Conservation (phyloP, 768 basidiomycete genomes). For the Hypsizygus marmoreus region DNA sequence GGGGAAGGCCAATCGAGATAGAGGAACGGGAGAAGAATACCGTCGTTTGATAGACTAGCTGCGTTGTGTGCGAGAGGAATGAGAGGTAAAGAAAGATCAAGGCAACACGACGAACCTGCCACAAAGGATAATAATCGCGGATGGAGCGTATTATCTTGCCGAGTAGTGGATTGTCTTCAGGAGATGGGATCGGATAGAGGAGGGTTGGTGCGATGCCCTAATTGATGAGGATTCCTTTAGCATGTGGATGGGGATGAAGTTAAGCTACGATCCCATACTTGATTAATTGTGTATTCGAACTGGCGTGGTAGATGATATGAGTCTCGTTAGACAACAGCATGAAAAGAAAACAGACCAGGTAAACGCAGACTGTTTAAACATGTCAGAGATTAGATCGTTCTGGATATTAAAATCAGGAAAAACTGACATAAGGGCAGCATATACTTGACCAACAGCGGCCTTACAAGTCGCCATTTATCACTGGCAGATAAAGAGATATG, state of each 20-base stretch:
- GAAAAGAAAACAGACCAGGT: conserved; percentile 39
- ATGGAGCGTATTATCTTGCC: conserved; percentile 80
- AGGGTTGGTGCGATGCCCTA: conserved; percentile 90
- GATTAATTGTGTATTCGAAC: conserved; percentile 94
- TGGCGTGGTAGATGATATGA: conserved; percentile 27
- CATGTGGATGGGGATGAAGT: background rate
- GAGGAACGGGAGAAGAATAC: conserved; percentile 86
- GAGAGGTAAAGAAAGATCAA: background rate
- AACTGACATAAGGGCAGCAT: conserved; percentile 92
- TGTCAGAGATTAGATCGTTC: conserved; percentile 1
- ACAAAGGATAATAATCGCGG: conserved; percentile 93
- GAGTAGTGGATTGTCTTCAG: conserved; percentile 59
- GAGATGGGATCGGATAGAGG: conserved; percentile 79
- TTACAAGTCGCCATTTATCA: conserved; percentile 83
- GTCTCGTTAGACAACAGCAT: background rate
- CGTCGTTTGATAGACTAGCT: conserved; percentile 62
- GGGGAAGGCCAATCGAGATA: conserved; percentile 73
- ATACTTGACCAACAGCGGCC: conserved; percentile 76
- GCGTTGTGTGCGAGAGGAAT: background rate
- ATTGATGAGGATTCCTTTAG: background rate
- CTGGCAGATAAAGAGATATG: conserved; percentile 55
- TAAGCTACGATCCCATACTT: conserved; percentile 40
- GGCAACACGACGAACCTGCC: conserved; percentile 63
- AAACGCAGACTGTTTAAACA: conserved; percentile 37
- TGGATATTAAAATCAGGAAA: conserved; percentile 2